Percentiles rank a stretch among this genome's conserved stretches.
Conservation (phyloP, 441 rosid species). For the Rhodomyrtus psidioides region DNA sequence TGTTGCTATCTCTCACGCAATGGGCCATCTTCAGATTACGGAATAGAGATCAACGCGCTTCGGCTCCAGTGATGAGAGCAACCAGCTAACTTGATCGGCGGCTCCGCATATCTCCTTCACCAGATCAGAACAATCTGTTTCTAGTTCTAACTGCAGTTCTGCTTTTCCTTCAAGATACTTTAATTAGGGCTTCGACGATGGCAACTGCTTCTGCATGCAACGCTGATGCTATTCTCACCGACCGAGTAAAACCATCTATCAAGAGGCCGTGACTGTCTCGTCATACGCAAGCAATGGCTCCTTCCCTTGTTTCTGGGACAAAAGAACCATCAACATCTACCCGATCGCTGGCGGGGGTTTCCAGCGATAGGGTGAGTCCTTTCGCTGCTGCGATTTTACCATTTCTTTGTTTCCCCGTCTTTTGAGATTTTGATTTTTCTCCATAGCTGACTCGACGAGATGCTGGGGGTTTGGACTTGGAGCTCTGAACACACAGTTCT, state of each 20-base stretch:
- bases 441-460: background rate
- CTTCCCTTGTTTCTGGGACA: background rate
- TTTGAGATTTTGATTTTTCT: background rate
- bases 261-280: background rate
- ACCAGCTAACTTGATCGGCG: no score
- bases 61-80: no score
- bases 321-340: background rate
- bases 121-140: no score
- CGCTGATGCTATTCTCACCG: rapidly evolving
- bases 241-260: background rate
- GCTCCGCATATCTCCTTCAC: no score
- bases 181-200: background rate
- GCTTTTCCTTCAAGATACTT: background rate
- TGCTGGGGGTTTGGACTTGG: background rate
- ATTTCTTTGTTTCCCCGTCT: background rate
- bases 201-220: background rate
- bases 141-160: background rate
- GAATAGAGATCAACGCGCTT: no score
- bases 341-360: background rate
- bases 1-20: no score
- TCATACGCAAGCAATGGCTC: background rate
- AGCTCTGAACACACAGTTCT: background rate
- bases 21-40: no score
- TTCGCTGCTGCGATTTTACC: background rate
- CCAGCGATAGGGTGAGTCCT: background rate